phyloP scores from a whole-genome alignment of 208 protist species.

The Pavlovales sp. region DNA sequence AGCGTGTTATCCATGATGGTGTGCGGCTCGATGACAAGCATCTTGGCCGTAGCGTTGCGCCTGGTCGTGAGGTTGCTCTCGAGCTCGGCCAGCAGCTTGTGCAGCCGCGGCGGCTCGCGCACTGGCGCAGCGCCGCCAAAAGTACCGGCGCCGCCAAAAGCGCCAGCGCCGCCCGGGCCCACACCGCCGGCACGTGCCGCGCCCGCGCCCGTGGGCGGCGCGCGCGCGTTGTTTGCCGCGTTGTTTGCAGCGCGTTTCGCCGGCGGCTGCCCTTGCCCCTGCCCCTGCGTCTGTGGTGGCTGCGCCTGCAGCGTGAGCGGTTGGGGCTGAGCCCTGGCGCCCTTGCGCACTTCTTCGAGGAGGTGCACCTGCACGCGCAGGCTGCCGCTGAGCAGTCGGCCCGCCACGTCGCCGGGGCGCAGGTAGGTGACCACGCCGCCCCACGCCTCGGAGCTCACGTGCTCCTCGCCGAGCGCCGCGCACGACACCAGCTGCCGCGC shows the following conservation, averaged over 20 bases:
- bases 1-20: background rate
- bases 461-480: background rate
- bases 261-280: background rate
- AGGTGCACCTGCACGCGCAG: background rate
- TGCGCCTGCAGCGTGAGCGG: background rate
- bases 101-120: background rate
- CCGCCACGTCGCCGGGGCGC: background rate
- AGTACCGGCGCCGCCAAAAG: too few relatives aligned
- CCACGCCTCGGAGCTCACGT: background rate
- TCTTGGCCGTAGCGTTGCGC: background rate
- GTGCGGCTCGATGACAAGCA: background rate
- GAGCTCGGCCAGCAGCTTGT: background rate
- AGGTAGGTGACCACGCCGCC: constrained; percentile 22
- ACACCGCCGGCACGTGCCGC: too few relatives aligned
- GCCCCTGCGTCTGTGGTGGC: too few relatives aligned
- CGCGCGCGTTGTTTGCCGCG: too few relatives aligned
- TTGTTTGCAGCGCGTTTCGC: too few relatives aligned
- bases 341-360: background rate
- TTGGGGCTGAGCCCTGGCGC: background rate
- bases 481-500: background rate
- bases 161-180: too few relatives aligned
- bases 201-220: too few relatives aligned
- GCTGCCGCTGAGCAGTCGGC: background rate
- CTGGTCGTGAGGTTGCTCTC: background rate
- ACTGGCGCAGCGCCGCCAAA: too few relatives aligned